These are phyloP conservation scores for Pseudozyma pruni DNA, from an alignment of 1,284 basidiomycete species.

Conservation along the genomic window DNA sequence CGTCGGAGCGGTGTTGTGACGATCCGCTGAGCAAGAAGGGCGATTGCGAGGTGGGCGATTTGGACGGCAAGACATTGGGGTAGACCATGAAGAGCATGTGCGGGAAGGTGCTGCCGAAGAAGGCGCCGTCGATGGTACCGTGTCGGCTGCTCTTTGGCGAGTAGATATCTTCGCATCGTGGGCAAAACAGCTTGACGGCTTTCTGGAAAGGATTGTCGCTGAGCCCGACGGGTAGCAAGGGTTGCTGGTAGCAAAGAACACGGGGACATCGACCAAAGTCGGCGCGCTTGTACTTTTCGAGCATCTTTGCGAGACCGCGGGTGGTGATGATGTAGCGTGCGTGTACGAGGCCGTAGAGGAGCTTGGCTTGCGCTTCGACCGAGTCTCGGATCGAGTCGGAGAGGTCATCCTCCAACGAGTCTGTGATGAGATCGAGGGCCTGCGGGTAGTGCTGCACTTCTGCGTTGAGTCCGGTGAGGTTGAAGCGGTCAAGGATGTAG, in stretches of 20 bases:
- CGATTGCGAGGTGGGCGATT: slow-evolving; percentile 54
- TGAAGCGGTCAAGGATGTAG: slow-evolving; percentile 98
- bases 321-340: slow-evolving; percentile 66
- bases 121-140: slow-evolving; percentile 68
- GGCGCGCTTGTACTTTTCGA: slow-evolving; percentile 67
- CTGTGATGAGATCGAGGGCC: slow-evolving; percentile 92
- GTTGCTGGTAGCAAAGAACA: slow-evolving; percentile 65
- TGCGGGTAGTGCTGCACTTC: slow-evolving; percentile 95
- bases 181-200: slow-evolving; percentile 66
- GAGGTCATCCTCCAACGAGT: slow-evolving; percentile 65
- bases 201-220: slow-evolving; percentile 66
- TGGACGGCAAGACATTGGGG: slow-evolving; percentile 75
- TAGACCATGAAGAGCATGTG: slow-evolving; percentile 73
- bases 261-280: slow-evolving; percentile 67
- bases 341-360: slow-evolving; percentile 66
- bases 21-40: slow-evolving; percentile 52
- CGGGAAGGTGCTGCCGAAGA: slow-evolving; percentile 66
- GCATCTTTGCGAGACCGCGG: slow-evolving; percentile 66
- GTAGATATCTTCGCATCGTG: slow-evolving; percentile 67
- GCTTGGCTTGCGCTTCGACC: slow-evolving; percentile 64
- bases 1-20: slow-evolving; percentile 27
- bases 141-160: slow-evolving; percentile 65
- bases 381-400: slow-evolving; percentile 61
- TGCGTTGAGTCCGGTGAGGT: slow-evolving; percentile 94
- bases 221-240: slow-evolving; percentile 63